Percentiles rank a stretch among this genome's conserved stretches.
phyloP scores from a whole-genome alignment of 2,329 filamentous ascomycete species.

The Penicillium corylophilum region DNA sequence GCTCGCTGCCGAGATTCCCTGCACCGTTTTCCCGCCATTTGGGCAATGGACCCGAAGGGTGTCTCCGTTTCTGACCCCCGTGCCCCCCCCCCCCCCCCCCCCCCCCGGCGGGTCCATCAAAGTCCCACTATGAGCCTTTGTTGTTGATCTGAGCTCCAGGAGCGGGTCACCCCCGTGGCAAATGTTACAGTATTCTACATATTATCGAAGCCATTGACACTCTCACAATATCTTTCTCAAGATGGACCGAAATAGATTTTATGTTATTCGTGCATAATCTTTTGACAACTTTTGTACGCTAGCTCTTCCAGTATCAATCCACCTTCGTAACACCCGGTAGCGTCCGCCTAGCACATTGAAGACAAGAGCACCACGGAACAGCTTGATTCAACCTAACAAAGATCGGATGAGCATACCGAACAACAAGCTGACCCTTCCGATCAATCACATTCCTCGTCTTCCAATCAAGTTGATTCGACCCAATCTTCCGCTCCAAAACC shows the following conservation, averaged over 20 bases:
- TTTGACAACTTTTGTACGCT: not conserved
- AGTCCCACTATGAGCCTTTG: too few species aligned
- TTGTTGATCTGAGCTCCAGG: too few species aligned
- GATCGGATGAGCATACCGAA: not conserved
- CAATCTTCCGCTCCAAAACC: not conserved
- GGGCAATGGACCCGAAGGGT: constrained; percentile 12
- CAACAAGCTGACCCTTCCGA: not conserved
- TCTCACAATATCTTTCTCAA: too few species aligned
- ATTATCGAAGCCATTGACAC: too few species aligned
- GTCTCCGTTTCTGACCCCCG: constrained; percentile 16
- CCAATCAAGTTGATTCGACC: not conserved
- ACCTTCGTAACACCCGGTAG: too few species aligned
- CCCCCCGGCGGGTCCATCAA: too few species aligned
- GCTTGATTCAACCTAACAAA: not conserved
- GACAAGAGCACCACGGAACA: not conserved
- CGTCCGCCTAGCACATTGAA: not conserved
- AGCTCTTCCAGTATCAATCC: not conserved
- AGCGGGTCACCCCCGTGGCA: too few species aligned
- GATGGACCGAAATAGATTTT: too few species aligned
- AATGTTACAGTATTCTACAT: too few species aligned
- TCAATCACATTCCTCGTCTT: not conserved
- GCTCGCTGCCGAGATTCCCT: constrained; percentile 16
- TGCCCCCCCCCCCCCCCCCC: too few species aligned
- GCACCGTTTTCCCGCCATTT: not conserved
- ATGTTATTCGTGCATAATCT: not conserved